These are phyloP conservation scores for Salvia miltiorrhiza DNA, from an alignment of 257 asterid species.

Conservation along the genomic window DNA sequence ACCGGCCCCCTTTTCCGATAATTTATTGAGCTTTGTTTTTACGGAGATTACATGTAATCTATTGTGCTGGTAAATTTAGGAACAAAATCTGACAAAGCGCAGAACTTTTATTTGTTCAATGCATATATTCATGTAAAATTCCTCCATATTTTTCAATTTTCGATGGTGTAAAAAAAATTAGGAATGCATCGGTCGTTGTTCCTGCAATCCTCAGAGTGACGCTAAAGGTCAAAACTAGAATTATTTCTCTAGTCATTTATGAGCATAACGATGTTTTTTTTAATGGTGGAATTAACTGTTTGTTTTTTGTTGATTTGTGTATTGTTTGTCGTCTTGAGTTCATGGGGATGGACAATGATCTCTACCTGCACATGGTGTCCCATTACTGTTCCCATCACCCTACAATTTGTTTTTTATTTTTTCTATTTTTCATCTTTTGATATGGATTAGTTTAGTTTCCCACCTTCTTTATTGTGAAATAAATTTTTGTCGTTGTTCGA, in stretches of 20 bases:
- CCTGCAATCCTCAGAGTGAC: conserved; percentile 17
- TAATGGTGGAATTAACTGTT: conserved; percentile 19
- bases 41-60: conserved; percentile 24
- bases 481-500: background rate
- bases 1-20: background rate
- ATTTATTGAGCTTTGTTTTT: conserved; percentile 1
- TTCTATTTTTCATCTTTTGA: background rate
- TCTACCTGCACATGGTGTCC: conserved; percentile 43
- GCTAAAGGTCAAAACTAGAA: conserved; percentile 31
- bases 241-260: conserved; percentile 16
- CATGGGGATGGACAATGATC: conserved; percentile 65
- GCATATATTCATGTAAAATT: conserved; percentile 30
- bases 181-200: conserved; percentile 31
- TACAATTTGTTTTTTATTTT: conserved; percentile 6
- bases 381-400: conserved; percentile 29
- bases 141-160: conserved; percentile 12
- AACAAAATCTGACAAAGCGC: conserved; percentile 34
- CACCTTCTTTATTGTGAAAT: background rate
- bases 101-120: conserved; percentile 16
- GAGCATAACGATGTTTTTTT: conserved; percentile 17
- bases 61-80: conserved; percentile 21
- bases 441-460: background rate
- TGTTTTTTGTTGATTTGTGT: conserved; percentile 23
- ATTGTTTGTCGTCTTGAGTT: conserved; percentile 26
- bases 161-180: conserved; percentile 1